Percentiles rank a stretch among this genome's conserved stretches.
Conservation (phyloP, 2,329 filamentous ascomycete species). For the Xylariaceae sp. region DNA sequence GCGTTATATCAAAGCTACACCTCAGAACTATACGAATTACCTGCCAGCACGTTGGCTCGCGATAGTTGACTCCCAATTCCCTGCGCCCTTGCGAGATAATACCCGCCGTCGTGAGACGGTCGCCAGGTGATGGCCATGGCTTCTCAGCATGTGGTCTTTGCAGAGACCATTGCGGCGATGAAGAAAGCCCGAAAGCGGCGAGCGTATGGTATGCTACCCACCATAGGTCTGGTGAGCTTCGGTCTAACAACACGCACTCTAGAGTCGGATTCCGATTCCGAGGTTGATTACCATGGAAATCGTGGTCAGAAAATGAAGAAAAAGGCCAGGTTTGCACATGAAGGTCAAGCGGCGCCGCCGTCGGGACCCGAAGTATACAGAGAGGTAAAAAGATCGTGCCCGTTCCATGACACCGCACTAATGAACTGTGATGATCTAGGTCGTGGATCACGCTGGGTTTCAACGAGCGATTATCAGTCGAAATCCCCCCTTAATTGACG, state of each 20-base stretch:
- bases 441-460: conserved; percentile 70
- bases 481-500: conserved; percentile 69
- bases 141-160: conserved; percentile 58
- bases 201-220: conserved; percentile 50
- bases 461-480: conserved; percentile 67
- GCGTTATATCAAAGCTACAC: background rate
- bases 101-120: conserved; percentile 4
- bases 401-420: conserved; percentile 8
- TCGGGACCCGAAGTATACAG: conserved; percentile 65
- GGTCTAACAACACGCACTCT: conserved; percentile 28
- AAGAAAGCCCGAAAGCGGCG: conserved; percentile 64
- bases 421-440: conserved; percentile 41
- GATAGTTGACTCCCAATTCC: background rate
- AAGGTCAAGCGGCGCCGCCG: conserved; percentile 64
- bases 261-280: conserved; percentile 77
- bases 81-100: background rate
- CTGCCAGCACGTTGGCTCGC: background rate
- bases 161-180: conserved; percentile 64
- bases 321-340: conserved; percentile 65
- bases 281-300: conserved; percentile 65
- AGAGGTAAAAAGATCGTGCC: conserved; percentile 50
- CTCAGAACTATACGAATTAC: background rate
- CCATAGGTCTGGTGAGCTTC: background rate
- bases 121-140: conserved; percentile 28
- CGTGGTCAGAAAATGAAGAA: conserved; percentile 77